These are phyloP conservation scores for Quercus ilex DNA, from an alignment of 306 rosid genomes.

Conservation along the genomic window DNA sequence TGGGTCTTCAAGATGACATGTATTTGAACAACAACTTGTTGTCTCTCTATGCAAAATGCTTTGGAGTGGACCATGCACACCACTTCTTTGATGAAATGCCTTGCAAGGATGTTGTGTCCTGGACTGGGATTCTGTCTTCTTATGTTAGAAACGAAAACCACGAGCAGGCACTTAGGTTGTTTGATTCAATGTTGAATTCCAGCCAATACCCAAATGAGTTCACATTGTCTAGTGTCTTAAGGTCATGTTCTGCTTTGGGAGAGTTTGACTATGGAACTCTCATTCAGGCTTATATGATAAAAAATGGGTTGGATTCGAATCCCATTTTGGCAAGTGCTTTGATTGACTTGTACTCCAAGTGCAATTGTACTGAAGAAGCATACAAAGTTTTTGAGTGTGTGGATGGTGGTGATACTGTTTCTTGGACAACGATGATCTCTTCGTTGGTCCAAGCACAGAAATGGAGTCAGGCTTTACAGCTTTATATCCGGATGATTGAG, in stretches of 20 bases:
- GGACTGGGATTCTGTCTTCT: slow-evolving; percentile 62
- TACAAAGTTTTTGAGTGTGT: slow-evolving; percentile 32
- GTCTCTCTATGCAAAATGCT: slow-evolving; percentile 49
- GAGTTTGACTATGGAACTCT: slow-evolving; percentile 37
- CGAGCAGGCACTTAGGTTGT: slow-evolving; percentile 47
- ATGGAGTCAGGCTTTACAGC: slow-evolving; percentile 46
- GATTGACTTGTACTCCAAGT: slow-evolving; percentile 54
- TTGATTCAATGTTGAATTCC: slow-evolving; percentile 35
- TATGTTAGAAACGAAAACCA: slow-evolving; percentile 36
- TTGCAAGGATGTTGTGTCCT: slow-evolving; percentile 58
- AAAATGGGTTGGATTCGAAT: slow-evolving; percentile 52
- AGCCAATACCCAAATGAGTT: slow-evolving; percentile 56
- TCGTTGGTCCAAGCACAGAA: slow-evolving; percentile 45
- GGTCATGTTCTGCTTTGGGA: slow-evolving; percentile 47
- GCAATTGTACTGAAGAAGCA: slow-evolving; percentile 34
- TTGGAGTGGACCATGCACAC: slow-evolving; percentile 52
- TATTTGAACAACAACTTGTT: slow-evolving; percentile 54
- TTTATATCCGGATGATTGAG: slow-evolving; percentile 44
- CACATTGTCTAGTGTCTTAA: slow-evolving; percentile 48
- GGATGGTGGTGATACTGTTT: slow-evolving; percentile 45
- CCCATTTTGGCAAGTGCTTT: slow-evolving; percentile 40
- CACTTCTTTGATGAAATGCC: slow-evolving; percentile 73
- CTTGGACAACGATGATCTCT: slow-evolving; percentile 69
- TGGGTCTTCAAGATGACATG: slow-evolving; percentile 51
- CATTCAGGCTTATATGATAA: slow-evolving; percentile 49